phyloP scores from a whole-genome alignment of 306 rosid genomes.

The Erythrophleum fordii region DNA sequence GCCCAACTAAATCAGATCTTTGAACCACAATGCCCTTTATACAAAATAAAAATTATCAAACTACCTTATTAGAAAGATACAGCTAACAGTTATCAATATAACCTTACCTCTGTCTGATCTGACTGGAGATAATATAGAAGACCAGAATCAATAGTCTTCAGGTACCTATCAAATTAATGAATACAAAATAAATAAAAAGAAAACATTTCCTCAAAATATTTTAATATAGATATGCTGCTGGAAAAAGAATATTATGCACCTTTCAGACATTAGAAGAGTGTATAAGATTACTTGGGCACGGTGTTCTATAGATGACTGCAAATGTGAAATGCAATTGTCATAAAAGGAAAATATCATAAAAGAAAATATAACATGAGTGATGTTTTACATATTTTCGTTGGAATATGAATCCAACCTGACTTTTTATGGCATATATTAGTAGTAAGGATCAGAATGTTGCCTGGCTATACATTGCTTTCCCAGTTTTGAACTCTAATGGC shows the following conservation, averaged over 20 bases:
- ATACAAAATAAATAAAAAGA: slow-evolving; percentile 26
- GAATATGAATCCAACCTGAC: slow-evolving; percentile 30
- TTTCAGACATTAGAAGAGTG: slow-evolving; percentile 92
- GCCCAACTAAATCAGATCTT: slow-evolving; percentile 89
- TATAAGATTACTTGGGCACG: slow-evolving; percentile 89
- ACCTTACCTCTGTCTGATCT: slow-evolving; percentile 76
- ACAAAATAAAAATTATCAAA: slow-evolving; percentile 32
- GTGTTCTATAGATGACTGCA: slow-evolving; percentile 88
- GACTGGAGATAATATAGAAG: slow-evolving; percentile 90
- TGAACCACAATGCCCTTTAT: slow-evolving; percentile 74
- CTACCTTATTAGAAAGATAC: slow-evolving; percentile 32
- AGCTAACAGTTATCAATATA: background rate
- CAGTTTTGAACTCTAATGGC: slow-evolving; percentile 95
- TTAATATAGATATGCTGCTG: background rate
- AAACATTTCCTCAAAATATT: background rate
- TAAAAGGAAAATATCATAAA: slow-evolving; percentile 30
- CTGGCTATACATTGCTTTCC: slow-evolving; percentile 75
- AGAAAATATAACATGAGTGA: background rate
- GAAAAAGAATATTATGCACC: slow-evolving; percentile 55
- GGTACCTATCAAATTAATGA: slow-evolving; percentile 62
- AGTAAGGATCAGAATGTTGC: slow-evolving; percentile 54
- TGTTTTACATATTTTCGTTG: background rate
- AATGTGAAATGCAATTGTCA: slow-evolving; percentile 36
- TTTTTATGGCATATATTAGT: slow-evolving; percentile 26
- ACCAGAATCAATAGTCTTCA: slow-evolving; percentile 73